Evolutionary conservation across 805 yeast genomes (phyloP).

Genomic region (Candida pini): DNA sequence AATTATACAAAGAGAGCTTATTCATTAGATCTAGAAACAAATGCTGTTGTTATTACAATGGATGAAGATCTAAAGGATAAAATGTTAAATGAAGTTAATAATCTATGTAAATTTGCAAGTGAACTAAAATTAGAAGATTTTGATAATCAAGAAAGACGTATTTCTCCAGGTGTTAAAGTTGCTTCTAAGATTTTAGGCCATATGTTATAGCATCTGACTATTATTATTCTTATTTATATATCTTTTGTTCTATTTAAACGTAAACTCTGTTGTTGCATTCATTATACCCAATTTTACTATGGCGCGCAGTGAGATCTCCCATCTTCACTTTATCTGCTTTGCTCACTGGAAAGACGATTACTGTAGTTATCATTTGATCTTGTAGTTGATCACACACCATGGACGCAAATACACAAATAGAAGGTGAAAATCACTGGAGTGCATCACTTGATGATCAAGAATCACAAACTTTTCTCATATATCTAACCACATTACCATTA

Average conservation of each 20-base stretch:
- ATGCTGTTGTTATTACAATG: conserved; percentile 71
- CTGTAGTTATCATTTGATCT: no score
- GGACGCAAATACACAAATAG: no score
- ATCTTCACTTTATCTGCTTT: no score
- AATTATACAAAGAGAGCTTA: conserved; percentile 91
- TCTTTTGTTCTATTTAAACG: no score
- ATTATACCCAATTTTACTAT: no score
- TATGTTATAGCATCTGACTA: conserved; percentile 29
- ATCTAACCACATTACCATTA: conserved; percentile 21
- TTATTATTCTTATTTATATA: background rate
- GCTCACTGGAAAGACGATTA: no score
- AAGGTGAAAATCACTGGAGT: no score
- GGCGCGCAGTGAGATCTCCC: no score
- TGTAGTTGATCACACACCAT: no score
- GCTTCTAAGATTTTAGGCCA: conserved; percentile 63
- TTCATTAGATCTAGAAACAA: conserved; percentile 80
- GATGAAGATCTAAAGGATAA: conserved; percentile 50
- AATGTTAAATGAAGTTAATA: conserved; percentile 59
- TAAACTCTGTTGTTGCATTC: background rate
- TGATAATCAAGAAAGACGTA: conserved; percentile 52
- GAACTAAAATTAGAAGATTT: conserved; percentile 58
- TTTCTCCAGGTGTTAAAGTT: conserved; percentile 56
- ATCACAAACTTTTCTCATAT: conserved; percentile 11
- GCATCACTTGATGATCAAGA: no score
- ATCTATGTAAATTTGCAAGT: conserved; percentile 49